Conservation (phyloP, 1,284 basidiomycete species). For the Sphaerobolus stellatus region DNA sequence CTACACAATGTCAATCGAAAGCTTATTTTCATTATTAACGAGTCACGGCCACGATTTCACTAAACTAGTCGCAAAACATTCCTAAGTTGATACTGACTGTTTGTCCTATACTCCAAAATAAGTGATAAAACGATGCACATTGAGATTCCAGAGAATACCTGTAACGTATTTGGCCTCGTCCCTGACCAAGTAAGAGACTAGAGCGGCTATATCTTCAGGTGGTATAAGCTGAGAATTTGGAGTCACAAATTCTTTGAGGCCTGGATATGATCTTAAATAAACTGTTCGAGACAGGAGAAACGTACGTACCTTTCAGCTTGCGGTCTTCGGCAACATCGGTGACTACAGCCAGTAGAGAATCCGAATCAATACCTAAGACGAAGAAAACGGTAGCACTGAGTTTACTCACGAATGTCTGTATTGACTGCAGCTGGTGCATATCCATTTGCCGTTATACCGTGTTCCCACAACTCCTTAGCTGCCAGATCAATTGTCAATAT, state of each 20-base stretch:
- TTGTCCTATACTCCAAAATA: background rate
- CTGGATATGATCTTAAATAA: too few species aligned
- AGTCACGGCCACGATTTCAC: too few species aligned
- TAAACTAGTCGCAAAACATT: background rate
- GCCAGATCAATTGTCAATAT: conserved; percentile 19
- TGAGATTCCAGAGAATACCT: background rate
- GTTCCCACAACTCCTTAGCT: background rate
- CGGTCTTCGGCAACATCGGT: background rate
- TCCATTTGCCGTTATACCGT: background rate
- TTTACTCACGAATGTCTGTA: background rate
- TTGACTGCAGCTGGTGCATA: background rate
- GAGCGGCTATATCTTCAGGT: background rate
- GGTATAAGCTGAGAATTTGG: background rate
- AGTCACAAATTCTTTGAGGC: too few species aligned
- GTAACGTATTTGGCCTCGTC: background rate
- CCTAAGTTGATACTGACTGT: background rate
- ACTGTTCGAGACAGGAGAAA: too few species aligned
- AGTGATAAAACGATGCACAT: conserved; percentile 13
- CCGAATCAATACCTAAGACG: background rate
- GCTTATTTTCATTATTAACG: too few species aligned
- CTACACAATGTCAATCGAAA: too few species aligned
- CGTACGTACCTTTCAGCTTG: background rate
- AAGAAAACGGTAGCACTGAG: background rate
- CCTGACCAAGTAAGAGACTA: background rate
- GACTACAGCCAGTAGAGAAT: background rate